Conservation (phyloP, 2,329 filamentous ascomycete genomes). For the Pleurostoma richardsiae region DNA sequence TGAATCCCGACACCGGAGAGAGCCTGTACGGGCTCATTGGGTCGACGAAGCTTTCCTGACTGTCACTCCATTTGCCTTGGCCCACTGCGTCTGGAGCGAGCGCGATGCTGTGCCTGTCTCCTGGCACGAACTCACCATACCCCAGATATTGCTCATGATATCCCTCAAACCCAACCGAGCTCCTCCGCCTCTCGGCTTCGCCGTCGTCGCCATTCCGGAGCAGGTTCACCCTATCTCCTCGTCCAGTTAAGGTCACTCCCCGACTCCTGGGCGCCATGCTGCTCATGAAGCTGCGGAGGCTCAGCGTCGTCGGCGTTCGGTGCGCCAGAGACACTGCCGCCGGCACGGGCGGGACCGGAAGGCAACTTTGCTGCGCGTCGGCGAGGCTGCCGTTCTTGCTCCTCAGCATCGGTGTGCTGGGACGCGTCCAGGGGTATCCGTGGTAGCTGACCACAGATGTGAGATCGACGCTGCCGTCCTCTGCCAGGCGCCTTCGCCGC, state of each 20-base stretch:
- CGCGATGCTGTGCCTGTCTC: conserved; percentile 4
- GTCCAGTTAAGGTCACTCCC: conserved; percentile 6
- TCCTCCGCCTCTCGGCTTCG: conserved; percentile 6
- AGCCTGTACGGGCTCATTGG: conserved; percentile 17
- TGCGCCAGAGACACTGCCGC: conserved; percentile 7
- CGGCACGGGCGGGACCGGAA: conserved; percentile 11
- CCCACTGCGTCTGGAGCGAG: background rate
- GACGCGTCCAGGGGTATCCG: conserved; percentile 21
- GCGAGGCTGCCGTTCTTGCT: conserved; percentile 14
- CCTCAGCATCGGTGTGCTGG: conserved; percentile 9
- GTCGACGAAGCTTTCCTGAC: conserved; percentile 25
- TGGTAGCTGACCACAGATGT: conserved; percentile 22
- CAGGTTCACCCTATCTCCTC: conserved; percentile 9
- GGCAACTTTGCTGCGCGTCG: conserved; percentile 7
- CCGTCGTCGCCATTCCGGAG: conserved; percentile 8
- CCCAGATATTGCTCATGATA: conserved; percentile 15
- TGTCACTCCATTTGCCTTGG: conserved; percentile 14
- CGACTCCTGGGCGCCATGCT: conserved; percentile 14
- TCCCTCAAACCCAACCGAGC: conserved; percentile 15
- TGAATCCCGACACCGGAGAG: conserved; percentile 16
- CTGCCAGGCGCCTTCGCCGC: background rate
- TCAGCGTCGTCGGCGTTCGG: conserved; percentile 19
- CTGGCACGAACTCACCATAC: conserved; percentile 5
- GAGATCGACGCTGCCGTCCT: conserved; percentile 17
- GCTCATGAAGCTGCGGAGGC: conserved; percentile 19